These are phyloP conservation scores for Aspergillus quadrilineatus DNA, from an alignment of 2,329 filamentous ascomycete genomes.

Conservation along the genomic window DNA sequence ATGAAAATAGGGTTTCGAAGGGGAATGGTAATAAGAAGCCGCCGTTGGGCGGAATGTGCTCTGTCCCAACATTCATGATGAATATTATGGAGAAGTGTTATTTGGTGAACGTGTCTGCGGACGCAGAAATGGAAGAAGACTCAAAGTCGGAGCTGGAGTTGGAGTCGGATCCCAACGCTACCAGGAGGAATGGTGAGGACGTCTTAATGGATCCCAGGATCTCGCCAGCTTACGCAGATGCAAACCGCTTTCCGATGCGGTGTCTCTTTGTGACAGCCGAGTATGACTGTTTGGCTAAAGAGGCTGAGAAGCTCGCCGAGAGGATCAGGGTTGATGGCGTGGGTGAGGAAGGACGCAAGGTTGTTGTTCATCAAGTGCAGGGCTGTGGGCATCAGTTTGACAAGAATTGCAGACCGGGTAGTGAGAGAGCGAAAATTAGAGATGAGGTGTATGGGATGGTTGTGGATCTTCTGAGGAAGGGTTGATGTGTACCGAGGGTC, in stretches of 20 bases:
- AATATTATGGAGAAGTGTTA: constrained; percentile 29
- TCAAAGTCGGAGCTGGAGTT: no score
- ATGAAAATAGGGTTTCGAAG: background rate
- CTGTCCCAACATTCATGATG: constrained; percentile 17
- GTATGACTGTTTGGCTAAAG: constrained; percentile 25
- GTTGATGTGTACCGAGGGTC: no score
- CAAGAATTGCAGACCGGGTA: constrained; percentile 31
- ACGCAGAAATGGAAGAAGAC: no score
- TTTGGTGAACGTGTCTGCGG: constrained; percentile 2
- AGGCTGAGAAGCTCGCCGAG: constrained; percentile 26
- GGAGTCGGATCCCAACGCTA: no score
- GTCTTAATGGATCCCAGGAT: constrained; percentile 24
- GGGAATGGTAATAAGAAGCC: background rate
- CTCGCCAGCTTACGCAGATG: constrained; percentile 25
- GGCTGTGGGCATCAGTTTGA: constrained; percentile 40
- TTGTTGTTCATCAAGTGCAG: constrained; percentile 28
- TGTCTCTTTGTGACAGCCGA: constrained; percentile 27
- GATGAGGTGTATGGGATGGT: constrained; percentile 32
- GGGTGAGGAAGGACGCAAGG: constrained; percentile 8
- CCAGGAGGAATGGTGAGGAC: background rate
- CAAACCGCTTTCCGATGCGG: constrained; percentile 20
- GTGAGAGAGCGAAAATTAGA: constrained; percentile 24
- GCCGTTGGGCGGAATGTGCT: constrained; percentile 1
- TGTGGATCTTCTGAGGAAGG: constrained; percentile 22
- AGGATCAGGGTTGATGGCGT: constrained; percentile 9